phyloP scores from a whole-genome alignment of 2,329 filamentous ascomycete genomes.

The Sporothrix curviconia region DNA sequence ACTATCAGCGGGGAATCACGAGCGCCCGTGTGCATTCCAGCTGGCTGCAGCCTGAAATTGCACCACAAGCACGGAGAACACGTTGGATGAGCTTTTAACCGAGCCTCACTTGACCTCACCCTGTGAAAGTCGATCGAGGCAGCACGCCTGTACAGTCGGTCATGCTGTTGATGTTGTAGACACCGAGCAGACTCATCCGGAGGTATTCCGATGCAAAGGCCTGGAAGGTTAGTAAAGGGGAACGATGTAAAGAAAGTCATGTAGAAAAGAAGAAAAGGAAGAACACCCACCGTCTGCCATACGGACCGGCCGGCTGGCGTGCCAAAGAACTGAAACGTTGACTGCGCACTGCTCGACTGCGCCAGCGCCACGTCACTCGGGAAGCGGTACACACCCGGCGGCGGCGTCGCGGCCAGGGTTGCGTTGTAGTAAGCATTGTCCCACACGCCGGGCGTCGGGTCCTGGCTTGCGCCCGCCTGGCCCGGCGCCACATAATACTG shows the following conservation, averaged over 20 bases:
- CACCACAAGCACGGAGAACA: not conserved
- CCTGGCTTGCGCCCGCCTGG: constrained; percentile 34
- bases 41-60: not conserved
- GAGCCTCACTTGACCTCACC: not conserved
- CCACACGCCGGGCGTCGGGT: constrained; percentile 43
- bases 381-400: constrained; percentile 31
- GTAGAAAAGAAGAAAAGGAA: not conserved
- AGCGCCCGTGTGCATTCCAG: constrained; percentile 1
- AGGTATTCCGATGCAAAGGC: constrained; percentile 48
- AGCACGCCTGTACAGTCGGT: constrained; percentile 50
- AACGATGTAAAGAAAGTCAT: not conserved
- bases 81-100: not conserved
- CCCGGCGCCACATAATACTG: constrained; percentile 38
- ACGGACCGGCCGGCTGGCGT: constrained; percentile 27
- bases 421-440: constrained; percentile 44
- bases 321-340: constrained; percentile 34
- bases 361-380: constrained; percentile 36
- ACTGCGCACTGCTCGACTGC: constrained; percentile 30
- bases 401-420: constrained; percentile 25
- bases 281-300: constrained; percentile 35
- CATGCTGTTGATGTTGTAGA: constrained; percentile 49
- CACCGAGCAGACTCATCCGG: constrained; percentile 47
- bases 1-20: not conserved
- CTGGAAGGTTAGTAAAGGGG: constrained; percentile 21
- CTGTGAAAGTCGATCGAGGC: constrained; percentile 23